A percentile compares a stretch with the other conserved stretches of the same genome.
Conservation (phyloP, 2,329 filamentous ascomycete genomes). For the Fusarium continuum region DNA sequence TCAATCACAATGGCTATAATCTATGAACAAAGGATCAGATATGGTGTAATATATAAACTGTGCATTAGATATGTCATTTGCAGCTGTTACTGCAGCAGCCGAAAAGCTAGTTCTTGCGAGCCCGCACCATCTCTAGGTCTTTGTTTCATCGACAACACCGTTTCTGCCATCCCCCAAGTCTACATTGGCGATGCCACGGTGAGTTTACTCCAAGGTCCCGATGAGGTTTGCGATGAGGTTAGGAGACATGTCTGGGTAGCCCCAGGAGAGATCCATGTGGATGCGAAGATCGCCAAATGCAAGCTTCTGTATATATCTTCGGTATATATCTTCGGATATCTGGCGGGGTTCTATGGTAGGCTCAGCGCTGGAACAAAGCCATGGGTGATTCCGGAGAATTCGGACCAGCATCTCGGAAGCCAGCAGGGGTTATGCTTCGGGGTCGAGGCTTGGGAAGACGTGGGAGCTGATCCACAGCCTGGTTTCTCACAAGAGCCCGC, state of each 20-base stretch:
- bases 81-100: no score
- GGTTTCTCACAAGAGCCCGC: no score
- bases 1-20: no score
- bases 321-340: background rate
- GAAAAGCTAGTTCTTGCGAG: no score
- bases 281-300: background rate
- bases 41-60: no score
- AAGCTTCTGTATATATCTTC: background rate
- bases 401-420: background rate
- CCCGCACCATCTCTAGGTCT: background rate
- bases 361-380: background rate
- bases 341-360: background rate
- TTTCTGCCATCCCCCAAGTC: background rate
- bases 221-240: background rate
- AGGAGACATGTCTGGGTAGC: background rate
- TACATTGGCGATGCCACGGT: background rate
- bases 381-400: background rate
- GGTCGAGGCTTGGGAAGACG: background rate
- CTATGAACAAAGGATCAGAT: no score
- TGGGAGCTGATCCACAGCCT: rapidly evolving
- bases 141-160: background rate
- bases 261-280: background rate
- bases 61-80: no score
- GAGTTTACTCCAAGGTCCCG: background rate
- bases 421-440: background rate